Conservation (phyloP, 768 basidiomycete species). For the Floccularia luteovirens region DNA sequence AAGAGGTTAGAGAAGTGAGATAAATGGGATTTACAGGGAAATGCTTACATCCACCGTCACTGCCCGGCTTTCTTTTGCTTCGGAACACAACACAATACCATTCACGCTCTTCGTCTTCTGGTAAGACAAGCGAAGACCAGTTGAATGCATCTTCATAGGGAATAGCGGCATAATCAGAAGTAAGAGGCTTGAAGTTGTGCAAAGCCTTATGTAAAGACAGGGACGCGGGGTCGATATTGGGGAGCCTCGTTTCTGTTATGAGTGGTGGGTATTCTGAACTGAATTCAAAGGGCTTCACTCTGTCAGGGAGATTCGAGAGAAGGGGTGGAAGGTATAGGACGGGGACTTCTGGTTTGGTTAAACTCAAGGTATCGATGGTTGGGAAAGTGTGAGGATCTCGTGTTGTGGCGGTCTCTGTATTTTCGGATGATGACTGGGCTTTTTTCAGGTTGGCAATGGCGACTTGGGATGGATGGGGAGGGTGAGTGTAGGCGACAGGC, state of each 20-base stretch:
- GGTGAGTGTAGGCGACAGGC: conserved; percentile 19
- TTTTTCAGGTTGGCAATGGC: conserved; percentile 3
- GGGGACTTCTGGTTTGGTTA: conserved; percentile 29
- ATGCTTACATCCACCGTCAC: conserved; percentile 56
- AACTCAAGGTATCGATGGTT: conserved; percentile 31
- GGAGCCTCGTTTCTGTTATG: conserved; percentile 68
- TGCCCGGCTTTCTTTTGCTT: conserved; percentile 64
- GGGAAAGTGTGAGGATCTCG: conserved; percentile 53
- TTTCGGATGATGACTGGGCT: conserved; percentile 1
- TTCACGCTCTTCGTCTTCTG: conserved; percentile 66
- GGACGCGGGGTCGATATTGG: conserved; percentile 80
- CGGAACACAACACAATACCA: conserved; percentile 95
- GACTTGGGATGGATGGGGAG: conserved; percentile 23
- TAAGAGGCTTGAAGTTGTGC: conserved; percentile 63
- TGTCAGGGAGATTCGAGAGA: conserved; percentile 64
- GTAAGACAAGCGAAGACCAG: conserved; percentile 68
- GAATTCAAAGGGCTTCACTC: conserved; percentile 20
- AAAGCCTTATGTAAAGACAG: conserved; percentile 81
- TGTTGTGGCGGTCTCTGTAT: conserved; percentile 6
- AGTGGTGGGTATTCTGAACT: conserved; percentile 31
- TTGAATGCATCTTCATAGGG: conserved; percentile 82
- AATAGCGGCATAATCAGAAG: conserved; percentile 48
- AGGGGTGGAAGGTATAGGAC: conserved; percentile 82
- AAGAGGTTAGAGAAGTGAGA: conserved; percentile 2
- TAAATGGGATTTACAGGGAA: conserved; percentile 1